Conservation (phyloP, 345 rosid species). For the Syzygium aqueum region DNA sequence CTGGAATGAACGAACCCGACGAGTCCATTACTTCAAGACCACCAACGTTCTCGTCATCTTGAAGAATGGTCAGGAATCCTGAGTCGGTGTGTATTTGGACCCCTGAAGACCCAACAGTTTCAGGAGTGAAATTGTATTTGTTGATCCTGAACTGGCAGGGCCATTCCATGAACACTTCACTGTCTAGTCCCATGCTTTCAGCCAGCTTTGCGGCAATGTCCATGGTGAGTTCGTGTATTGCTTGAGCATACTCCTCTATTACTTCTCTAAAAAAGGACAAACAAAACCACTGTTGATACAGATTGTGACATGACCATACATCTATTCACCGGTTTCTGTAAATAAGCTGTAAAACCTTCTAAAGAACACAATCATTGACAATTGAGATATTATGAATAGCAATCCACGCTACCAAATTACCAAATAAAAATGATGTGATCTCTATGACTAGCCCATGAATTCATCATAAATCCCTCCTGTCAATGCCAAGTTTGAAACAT, state of each 20-base stretch:
- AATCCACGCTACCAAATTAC: background rate
- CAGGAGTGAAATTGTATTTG: constrained; percentile 70
- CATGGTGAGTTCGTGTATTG: constrained; percentile 37
- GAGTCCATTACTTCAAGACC: constrained; percentile 76
- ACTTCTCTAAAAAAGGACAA: constrained; percentile 28
- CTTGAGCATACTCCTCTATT: constrained; percentile 47
- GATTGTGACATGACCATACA: background rate
- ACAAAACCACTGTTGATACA: background rate
- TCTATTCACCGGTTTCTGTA: background rate
- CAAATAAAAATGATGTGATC: background rate
- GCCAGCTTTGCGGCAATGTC: constrained; percentile 47
- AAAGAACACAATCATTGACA: background rate
- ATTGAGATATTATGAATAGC: background rate
- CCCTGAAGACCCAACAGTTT: constrained; percentile 55
- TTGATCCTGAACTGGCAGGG: constrained; percentile 81
- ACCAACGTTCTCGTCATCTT: constrained; percentile 77
- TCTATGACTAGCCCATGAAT: background rate
- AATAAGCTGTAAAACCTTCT: background rate
- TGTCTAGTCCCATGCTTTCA: constrained; percentile 37
- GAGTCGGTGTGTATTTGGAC: constrained; percentile 90
- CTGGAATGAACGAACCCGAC: constrained; percentile 40
- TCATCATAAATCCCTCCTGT: background rate
- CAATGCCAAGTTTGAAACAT: background rate
- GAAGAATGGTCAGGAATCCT: constrained; percentile 74
- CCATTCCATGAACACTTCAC: constrained; percentile 46